These are phyloP conservation scores for Raphanus hybrid DNA, from an alignment of 441 rosid genomes.

Conservation along the genomic window DNA sequence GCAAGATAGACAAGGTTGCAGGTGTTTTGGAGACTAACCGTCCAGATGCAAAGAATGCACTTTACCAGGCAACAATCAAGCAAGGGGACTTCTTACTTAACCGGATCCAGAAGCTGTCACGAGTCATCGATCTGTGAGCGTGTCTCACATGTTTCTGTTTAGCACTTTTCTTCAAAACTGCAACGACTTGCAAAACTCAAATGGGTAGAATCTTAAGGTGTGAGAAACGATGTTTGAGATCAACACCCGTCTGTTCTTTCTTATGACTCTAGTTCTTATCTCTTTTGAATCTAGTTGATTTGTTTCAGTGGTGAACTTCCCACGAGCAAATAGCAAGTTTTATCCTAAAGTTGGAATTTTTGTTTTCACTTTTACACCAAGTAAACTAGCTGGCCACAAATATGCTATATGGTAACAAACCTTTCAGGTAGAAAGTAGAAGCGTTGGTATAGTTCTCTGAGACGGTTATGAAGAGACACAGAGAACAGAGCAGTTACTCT, in stretches of 20 bases:
- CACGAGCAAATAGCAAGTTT: slow-evolving; percentile 26
- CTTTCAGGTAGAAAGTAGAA: slow-evolving; percentile 27
- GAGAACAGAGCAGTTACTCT: too few species aligned
- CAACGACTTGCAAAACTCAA: background rate
- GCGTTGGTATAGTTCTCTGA: slow-evolving; percentile 18
- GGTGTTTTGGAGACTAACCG: slow-evolving; percentile 97
- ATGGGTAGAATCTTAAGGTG: slow-evolving; percentile 14
- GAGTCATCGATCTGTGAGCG: slow-evolving; percentile 88
- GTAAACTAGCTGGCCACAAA: background rate
- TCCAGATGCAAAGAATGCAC: slow-evolving; percentile 97
- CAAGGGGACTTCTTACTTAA: slow-evolving; percentile 95
- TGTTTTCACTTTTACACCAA: background rate
- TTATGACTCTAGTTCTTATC: background rate
- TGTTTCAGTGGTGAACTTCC: slow-evolving; percentile 24
- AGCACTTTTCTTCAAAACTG: slow-evolving; percentile 5
- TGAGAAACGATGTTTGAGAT: slow-evolving; percentile 26
- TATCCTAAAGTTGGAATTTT: background rate
- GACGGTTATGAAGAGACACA: background rate
- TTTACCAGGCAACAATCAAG: slow-evolving; percentile 96
- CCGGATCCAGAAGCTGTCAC: slow-evolving; percentile 96
- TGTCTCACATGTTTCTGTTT: slow-evolving; percentile 25
- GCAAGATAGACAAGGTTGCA: slow-evolving; percentile 99
- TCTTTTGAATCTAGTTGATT: slow-evolving; percentile 16
- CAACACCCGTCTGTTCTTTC: background rate
- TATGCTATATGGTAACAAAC: background rate